Conservation (phyloP, 306 rosid genomes). For the Dryas alaskensis region DNA sequence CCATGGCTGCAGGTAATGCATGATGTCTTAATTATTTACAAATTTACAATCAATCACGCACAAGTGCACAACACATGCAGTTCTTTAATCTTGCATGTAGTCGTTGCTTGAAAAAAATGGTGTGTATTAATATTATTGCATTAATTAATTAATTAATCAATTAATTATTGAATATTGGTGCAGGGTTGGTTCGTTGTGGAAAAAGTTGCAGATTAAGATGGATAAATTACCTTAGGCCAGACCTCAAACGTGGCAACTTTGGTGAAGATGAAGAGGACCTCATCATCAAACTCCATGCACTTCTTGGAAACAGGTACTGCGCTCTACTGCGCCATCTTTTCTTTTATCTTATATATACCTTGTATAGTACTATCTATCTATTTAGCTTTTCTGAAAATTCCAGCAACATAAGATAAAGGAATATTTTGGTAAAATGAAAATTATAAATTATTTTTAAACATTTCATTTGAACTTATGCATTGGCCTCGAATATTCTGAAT, state of each 20-base stretch:
- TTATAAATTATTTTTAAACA: background rate
- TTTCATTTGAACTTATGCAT: background rate
- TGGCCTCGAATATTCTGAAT: background rate
- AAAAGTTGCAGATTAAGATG: constrained; percentile 76
- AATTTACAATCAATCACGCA: background rate
- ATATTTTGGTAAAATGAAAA: background rate
- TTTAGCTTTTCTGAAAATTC: background rate
- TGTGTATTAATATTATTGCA: background rate
- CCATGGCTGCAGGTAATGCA: constrained; percentile 66
- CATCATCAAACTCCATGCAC: constrained; percentile 65
- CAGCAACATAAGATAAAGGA: background rate
- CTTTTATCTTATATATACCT: background rate
- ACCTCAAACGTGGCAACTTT: constrained; percentile 75
- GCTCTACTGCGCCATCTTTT: too few species aligned
- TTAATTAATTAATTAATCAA: background rate
- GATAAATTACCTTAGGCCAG: constrained; percentile 73
- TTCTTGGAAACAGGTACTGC: constrained; percentile 71
- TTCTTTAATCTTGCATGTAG: background rate
- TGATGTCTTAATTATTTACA: background rate
- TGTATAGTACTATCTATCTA: too few species aligned
- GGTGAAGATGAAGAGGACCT: constrained; percentile 69
- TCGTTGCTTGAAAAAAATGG: background rate
- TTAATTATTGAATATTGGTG: background rate
- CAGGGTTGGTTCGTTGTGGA: constrained; percentile 71
- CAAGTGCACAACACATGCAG: background rate